Base-by-base conservation (phyloP, 2,329 filamentous ascomycete genomes). In the Ophiosphaerella korrae region DNA sequence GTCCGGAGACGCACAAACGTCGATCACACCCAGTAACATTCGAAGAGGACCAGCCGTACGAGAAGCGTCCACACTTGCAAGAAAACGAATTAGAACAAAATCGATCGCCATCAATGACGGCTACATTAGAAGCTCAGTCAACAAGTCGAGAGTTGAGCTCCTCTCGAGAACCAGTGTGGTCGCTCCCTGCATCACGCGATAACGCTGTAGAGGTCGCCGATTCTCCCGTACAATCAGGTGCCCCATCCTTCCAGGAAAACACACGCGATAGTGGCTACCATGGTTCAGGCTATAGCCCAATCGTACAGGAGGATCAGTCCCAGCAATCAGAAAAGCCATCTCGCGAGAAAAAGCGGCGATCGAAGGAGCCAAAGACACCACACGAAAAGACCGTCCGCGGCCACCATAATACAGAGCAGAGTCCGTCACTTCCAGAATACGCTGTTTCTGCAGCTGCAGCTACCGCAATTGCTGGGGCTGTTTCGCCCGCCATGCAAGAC, bases 201-300 rank as follows among this genome's bases (percentile, higher is more conserved):
- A 77, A 74, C 56, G 78, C 72, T 55, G 71, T 78, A 53, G 72
- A 77, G 55, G 68, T 77, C 51, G 71, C 70, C 53, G 78, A 80
- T 60, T 76, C 78, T 43, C 74, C 76, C 35, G 62, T 74, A 32
- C 52, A 74, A 26, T 57, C 68, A 37, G 55, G 57, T 34, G 63
- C 67, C 48, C 45, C 62, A 42, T 57, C 60, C 26, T 54, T 64
- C 31, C 63, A 66, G n/a, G 56, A 70, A 24, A 53, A 56, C 36
- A 62, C 67, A 26, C 70, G 76, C 54, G 76, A 81, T 52, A 80
- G 75, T 61, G 75, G 74, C 7, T 78, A 79, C 50, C 69, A 76
- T 43, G 66, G 71, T 42, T 26, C 57, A 42, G 49, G 43, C 13
- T 50, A 55, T 41, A 59, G 50, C 36, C 56, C 61, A 21, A 39